Evolutionary conservation across 495 filamentous ascomycete species (phyloP).

Genomic region (Tuber brumale): DNA sequence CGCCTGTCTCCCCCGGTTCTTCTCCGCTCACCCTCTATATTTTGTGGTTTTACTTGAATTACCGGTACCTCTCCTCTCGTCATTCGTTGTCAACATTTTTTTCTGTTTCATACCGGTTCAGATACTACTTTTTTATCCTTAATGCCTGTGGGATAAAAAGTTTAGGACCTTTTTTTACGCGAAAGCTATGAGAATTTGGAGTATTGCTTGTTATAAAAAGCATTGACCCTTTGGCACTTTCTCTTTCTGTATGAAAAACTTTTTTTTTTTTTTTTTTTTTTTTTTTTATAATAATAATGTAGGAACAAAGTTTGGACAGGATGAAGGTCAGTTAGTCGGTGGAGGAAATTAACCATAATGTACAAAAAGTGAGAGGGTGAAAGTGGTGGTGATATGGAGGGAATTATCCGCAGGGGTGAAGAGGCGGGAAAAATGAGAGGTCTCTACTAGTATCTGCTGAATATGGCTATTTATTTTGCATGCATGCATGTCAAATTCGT

Average conservation of each 20-base stretch:
- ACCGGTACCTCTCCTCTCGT: neutral
- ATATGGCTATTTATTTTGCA: neutral
- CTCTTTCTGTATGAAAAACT: constrained; percentile 7
- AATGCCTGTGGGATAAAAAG: neutral
- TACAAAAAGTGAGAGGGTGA: constrained; percentile 30
- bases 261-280: constrained; percentile 14
- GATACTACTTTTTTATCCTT: neutral
- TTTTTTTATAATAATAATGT: constrained; percentile 8
- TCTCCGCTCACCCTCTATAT: neutral
- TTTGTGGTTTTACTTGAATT: neutral
- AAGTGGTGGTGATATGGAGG: constrained; percentile 8
- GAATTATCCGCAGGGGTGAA: neutral
- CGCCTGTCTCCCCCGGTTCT: neutral
- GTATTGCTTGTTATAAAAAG: neutral
- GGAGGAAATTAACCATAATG: constrained; percentile 31
- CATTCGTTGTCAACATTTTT: neutral
- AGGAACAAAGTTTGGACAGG: neutral
- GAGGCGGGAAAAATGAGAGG: neutral
- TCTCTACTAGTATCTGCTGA: neutral
- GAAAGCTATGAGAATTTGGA: neutral
- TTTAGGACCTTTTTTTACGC: neutral
- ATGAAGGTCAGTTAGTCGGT: constrained; percentile 8
- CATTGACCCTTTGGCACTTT: constrained; percentile 13
- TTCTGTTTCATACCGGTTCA: neutral
- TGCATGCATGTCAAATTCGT: neutral